These are phyloP conservation scores for Exophiala sp. DNA, from an alignment of 2,329 filamentous ascomycete species.

Conservation along the genomic window DNA sequence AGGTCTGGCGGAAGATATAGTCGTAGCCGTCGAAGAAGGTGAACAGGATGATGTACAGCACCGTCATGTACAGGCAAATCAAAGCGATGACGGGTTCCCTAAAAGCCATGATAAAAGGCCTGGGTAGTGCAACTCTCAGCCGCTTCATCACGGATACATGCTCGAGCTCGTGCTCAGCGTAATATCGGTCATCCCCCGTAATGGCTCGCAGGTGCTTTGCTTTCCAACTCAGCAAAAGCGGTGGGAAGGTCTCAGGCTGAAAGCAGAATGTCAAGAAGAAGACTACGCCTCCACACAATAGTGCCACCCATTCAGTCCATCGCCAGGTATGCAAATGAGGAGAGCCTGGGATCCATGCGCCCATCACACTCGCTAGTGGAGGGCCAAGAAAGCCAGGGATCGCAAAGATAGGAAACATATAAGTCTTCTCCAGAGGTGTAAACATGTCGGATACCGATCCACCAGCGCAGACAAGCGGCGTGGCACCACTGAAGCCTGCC, in stretches of 20 bases:
- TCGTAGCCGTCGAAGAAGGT: conserved; percentile 47
- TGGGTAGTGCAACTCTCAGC: conserved; percentile 44
- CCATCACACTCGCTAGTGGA: conserved; percentile 39
- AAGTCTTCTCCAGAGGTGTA: conserved; percentile 46
- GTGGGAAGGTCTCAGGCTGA: conserved; percentile 51
- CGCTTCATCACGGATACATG: conserved; percentile 37
- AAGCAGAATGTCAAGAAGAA: conserved; percentile 40
- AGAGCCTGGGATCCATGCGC: conserved; percentile 42
- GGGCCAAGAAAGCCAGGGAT: conserved; percentile 39
- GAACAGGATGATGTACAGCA: conserved; percentile 36
- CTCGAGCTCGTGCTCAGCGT: conserved; percentile 46
- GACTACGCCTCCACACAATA: conserved; percentile 35
- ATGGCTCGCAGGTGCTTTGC: conserved; percentile 39
- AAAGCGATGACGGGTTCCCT: conserved; percentile 39
- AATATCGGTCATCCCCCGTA: conserved; percentile 47
- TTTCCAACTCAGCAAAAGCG: conserved; percentile 46
- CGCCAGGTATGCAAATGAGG: conserved; percentile 42
- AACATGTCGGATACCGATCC: conserved; percentile 49
- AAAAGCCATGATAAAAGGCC: conserved; percentile 47
- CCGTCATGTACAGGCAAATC: conserved; percentile 29
- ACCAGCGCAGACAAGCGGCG: conserved; percentile 45
- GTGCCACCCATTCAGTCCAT: conserved; percentile 46
- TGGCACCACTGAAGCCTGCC: conserved; percentile 50
- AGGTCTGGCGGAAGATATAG: conserved; percentile 51
- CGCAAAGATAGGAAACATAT: conserved; percentile 50